These are phyloP conservation scores for Firmiana major DNA, from an alignment of 345 rosid species.

Conservation along the genomic window DNA sequence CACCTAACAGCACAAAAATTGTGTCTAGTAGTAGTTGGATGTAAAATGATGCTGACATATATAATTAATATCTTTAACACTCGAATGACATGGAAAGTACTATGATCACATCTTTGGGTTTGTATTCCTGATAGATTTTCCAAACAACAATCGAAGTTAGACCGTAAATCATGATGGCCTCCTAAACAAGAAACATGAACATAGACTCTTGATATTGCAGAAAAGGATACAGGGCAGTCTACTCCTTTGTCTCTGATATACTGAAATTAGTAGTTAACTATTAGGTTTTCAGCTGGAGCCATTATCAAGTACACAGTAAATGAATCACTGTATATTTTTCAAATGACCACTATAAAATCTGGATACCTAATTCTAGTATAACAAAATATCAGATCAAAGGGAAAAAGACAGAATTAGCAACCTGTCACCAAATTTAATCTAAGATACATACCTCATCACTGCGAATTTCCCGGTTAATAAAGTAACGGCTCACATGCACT, in stretches of 20 bases:
- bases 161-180: not conserved
- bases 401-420: not conserved
- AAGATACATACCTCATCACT: constrained; percentile 46
- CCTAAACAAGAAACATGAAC: not conserved
- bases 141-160: not conserved
- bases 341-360: not conserved
- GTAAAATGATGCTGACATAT: not conserved
- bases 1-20: not conserved
- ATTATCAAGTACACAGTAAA: not conserved
- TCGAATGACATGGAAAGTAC: not conserved
- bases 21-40: not conserved
- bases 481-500: constrained; percentile 48
- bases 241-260: not conserved
- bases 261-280: not conserved
- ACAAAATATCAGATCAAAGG: not conserved
- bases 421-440: not conserved
- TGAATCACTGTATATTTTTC: not conserved
- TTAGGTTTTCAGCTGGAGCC: not conserved
- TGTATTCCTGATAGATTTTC: not conserved
- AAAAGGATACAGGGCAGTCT: not conserved
- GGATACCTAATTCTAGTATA: not conserved
- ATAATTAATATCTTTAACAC: not conserved
- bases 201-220: not conserved
- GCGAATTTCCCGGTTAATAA: constrained; percentile 53
- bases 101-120: not conserved